Evolutionary conservation across 257 asterid genomes (phyloP).

Genomic region (Nicotiana tomentosiformis): DNA sequence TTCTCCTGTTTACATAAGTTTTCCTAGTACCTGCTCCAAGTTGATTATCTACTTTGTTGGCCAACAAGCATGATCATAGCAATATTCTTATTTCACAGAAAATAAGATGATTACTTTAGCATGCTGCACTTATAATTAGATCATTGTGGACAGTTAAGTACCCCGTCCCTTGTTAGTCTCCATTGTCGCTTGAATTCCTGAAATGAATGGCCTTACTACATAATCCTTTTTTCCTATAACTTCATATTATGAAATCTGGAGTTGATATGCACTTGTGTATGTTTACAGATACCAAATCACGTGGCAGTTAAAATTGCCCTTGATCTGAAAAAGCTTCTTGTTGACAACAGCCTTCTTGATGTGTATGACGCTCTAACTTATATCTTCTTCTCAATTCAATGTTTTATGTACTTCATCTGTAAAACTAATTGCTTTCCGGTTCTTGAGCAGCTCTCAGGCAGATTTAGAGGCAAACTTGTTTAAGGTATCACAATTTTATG

Average conservation of each 20-base stretch:
- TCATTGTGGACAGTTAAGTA: not conserved
- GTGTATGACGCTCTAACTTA: conserved; percentile 51
- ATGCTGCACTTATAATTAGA: not conserved
- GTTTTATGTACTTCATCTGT: not conserved
- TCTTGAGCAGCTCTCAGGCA: conserved; percentile 69
- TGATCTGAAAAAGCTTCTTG: conserved; percentile 87
- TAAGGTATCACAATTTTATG: conserved; percentile 41
- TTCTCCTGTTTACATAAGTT: not conserved
- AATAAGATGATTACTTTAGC: no score
- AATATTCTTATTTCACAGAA: not conserved
- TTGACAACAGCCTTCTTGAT: conserved; percentile 89
- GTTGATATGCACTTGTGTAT: not conserved
- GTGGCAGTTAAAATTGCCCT: conserved; percentile 95
- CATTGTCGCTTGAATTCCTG: not conserved
- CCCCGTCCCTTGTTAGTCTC: not conserved
- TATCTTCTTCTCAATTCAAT: not conserved
- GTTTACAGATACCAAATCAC: conserved; percentile 84
- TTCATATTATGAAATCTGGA: not conserved
- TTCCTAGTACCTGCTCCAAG: not conserved
- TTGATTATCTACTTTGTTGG: not conserved
- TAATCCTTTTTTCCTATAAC: not conserved
- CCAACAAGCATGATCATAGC: not conserved
- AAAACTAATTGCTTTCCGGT: not conserved
- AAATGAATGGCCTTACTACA: not conserved
- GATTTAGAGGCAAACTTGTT: conserved; percentile 92